Base-by-base conservation (phyloP, 768 basidiomycete genomes). In the Pisolithus sp. region DNA sequence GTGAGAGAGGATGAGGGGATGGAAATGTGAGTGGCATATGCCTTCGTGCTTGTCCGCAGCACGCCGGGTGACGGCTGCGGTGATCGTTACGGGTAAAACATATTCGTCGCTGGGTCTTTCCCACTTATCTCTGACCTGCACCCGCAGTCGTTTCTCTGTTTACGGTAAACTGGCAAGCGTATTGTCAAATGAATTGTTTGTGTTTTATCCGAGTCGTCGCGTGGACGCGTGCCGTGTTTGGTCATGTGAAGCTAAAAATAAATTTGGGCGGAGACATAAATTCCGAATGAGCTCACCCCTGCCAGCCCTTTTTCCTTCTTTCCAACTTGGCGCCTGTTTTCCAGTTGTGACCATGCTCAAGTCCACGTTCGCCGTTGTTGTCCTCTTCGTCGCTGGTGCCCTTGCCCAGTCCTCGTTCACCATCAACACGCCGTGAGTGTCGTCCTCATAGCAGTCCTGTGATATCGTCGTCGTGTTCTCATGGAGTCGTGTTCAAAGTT, bases 381-480 rank as follows among this genome's bases (percentile, higher is more conserved):
- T 68, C 40, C 66, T 80, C 57, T 63, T 76, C 56, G 71, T 68
- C 43, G 64, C 67, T 46, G 66, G 66, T 30, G 80, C 66, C 46
- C 39, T 72, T 23, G 82, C 77, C 17, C 80, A 81, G 60, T 61
- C 15, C 21, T 6, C 30, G 5, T 10, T 82, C 57, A 69, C 58
- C 1, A 72, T 89, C 64, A 83, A 86, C 64, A 91, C 88, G 36
- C 88, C 88, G 87, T 89, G 57, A 62, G 86, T 76, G 18, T 45
- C 30, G 45, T 34, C 31, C 31, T 13, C 28, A 7, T 23, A 7
- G 30, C 13, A 48, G 15, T 13, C 38, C 21, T 26, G 3, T 3
- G 7, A 24, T 34, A 37, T 3, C 31, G 46, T 46, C 36, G 18
- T 12, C 39, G 4, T 8, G 23, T 39, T 44, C 46, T 7, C 26